Evolutionary conservation across 78 protist species (phyloP).

Genomic region (Parvularia atlantis): DNA sequence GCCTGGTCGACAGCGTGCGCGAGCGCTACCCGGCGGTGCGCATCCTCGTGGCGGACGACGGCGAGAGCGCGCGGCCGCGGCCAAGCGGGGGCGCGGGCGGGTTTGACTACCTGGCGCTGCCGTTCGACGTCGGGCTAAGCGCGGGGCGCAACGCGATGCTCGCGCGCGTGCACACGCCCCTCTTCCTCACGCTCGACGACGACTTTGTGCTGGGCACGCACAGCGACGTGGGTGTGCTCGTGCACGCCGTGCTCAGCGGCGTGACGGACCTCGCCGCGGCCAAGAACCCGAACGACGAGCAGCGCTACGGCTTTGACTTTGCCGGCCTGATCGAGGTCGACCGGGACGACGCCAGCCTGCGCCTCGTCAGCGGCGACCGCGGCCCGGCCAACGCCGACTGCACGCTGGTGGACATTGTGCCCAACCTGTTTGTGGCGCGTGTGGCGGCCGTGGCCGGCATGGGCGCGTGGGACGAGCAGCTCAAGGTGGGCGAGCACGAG

Average conservation of each 20-base stretch:
- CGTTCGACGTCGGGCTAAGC: background rate
- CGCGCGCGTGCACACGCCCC: background rate
- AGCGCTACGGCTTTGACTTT: too few relatives aligned
- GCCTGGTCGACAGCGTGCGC: background rate
- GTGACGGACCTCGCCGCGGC: too few relatives aligned
- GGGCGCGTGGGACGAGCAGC: slow-evolving; percentile 1
- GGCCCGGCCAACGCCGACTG: background rate
- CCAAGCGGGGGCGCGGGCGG: background rate
- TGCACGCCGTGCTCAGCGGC: too few relatives aligned
- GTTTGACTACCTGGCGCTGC: background rate
- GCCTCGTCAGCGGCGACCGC: background rate
- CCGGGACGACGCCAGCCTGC: background rate
- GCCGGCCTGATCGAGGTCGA: background rate
- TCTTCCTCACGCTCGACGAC: background rate
- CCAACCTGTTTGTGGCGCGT: background rate
- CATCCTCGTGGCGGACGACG: slow-evolving; percentile 7
- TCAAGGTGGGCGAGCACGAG: slow-evolving; percentile 7
- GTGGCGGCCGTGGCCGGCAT: background rate
- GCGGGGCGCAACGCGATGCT: too few relatives aligned
- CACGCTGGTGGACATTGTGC: background rate
- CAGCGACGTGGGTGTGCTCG: background rate
- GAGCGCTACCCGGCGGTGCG: background rate
- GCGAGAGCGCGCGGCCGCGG: background rate
- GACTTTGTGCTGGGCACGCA: background rate
- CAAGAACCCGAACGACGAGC: too few relatives aligned